Conservation (phyloP, 2,329 filamentous ascomycete species). For the Ceratocystis albifundus region DNA sequence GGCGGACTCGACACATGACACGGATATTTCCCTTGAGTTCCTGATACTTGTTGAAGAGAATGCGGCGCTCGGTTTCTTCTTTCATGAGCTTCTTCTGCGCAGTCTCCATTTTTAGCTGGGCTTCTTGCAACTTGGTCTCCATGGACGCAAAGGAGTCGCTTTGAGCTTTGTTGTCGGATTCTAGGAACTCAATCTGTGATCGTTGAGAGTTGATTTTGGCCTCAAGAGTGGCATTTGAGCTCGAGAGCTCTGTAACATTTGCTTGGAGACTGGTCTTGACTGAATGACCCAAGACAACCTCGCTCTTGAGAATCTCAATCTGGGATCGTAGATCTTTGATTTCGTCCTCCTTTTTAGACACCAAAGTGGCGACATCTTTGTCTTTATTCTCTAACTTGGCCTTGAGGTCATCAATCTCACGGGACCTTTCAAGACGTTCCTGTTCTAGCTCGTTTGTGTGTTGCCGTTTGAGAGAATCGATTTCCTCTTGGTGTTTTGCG, state of each 20-base stretch:
- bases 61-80: conserved; percentile 80
- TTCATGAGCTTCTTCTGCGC: conserved; percentile 73
- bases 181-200: conserved; percentile 76
- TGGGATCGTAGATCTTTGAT: conserved; percentile 38
- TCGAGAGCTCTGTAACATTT: conserved; percentile 47
- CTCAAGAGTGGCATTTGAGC: conserved; percentile 56
- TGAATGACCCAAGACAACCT: conserved; percentile 51
- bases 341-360: conserved; percentile 45
- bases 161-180: conserved; percentile 80
- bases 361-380: conserved; percentile 37
- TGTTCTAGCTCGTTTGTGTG: conserved; percentile 55
- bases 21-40: conserved; percentile 97
- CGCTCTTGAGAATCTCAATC: conserved; percentile 37
- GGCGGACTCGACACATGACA: conserved; percentile 92
- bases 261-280: conserved; percentile 44
- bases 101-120: conserved; percentile 54
- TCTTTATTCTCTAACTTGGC: conserved; percentile 41
- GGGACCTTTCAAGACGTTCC: conserved; percentile 45
- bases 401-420: conserved; percentile 56
- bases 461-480: conserved; percentile 52
- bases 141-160: conserved; percentile 75
- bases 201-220: conserved; percentile 62
- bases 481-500: conserved; percentile 54
- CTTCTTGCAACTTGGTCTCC: conserved; percentile 68
- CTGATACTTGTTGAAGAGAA: conserved; percentile 94